Percentiles rank a stretch among this genome's conserved stretches.
These are phyloP conservation scores for Boletus barrowsii DNA, from an alignment of 768 basidiomycete genomes.

Conservation along the genomic window DNA sequence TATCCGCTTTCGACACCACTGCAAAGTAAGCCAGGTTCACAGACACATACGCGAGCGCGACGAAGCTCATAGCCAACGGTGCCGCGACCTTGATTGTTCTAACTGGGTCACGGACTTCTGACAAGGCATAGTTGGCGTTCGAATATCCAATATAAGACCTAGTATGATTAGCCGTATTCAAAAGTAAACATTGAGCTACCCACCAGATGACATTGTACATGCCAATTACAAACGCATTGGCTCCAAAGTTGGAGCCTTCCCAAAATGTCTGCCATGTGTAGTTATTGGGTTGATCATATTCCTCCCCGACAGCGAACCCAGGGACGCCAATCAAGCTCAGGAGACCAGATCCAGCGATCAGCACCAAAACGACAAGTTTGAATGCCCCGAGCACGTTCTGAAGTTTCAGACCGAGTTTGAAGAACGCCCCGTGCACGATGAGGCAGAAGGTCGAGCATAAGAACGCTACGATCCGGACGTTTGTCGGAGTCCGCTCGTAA, in stretches of 20 bases:
- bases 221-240: constrained; percentile 60
- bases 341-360: constrained; percentile 54
- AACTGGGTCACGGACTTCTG: constrained; percentile 67
- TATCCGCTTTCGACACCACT: constrained; percentile 67
- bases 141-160: constrained; percentile 75
- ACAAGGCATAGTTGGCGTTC: constrained; percentile 72
- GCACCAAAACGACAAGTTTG: constrained; percentile 54
- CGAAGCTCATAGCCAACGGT: constrained; percentile 58
- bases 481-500: constrained; percentile 41
- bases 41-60: constrained; percentile 57
- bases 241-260: constrained; percentile 54
- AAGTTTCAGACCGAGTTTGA: constrained; percentile 54
- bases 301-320: constrained; percentile 48
- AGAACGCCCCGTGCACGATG: constrained; percentile 51
- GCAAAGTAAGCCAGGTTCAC: constrained; percentile 75
- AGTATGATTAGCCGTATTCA: background rate
- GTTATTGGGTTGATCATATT: constrained; percentile 53
- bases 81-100: constrained; percentile 69
- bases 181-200: background rate
- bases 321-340: constrained; percentile 47
- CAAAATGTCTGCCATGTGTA: constrained; percentile 60
- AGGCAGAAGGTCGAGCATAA: constrained; percentile 55
- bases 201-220: constrained; percentile 73
- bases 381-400: constrained; percentile 63
- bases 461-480: constrained; percentile 53